Percentiles rank a stretch among this genome's conserved stretches.
Conservation (phyloP, 2,329 filamentous ascomycete species). For the Aspergillus ibericus region DNA sequence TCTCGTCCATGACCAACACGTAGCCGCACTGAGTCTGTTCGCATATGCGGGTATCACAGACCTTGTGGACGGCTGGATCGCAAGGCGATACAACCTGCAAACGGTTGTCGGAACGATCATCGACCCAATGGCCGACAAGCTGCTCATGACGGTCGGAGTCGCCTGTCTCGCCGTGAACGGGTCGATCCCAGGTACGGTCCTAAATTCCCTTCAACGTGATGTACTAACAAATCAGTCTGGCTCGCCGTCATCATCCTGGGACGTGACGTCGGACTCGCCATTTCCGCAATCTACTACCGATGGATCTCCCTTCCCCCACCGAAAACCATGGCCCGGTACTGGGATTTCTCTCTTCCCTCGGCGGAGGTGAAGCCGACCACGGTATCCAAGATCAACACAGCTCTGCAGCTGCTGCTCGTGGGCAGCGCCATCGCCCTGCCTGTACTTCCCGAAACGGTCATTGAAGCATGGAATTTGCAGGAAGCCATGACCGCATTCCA, state of each 20-base stretch:
- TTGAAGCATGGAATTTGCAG: conserved; percentile 54
- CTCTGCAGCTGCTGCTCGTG: conserved; percentile 83
- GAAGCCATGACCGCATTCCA: conserved; percentile 59
- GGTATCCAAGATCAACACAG: conserved; percentile 74
- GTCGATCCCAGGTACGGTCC: conserved; percentile 65
- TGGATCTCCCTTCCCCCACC: conserved; percentile 92
- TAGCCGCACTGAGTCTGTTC: conserved; percentile 80
- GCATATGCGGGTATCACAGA: conserved; percentile 90
- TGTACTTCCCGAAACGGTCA: conserved; percentile 62
- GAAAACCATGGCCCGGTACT: conserved; percentile 89
- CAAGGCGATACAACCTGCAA: conserved; percentile 79
- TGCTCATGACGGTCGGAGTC: conserved; percentile 89
- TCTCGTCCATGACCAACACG: conserved; percentile 78
- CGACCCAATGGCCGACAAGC: conserved; percentile 96
- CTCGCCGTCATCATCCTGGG: conserved; percentile 88
- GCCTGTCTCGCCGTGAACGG: conserved; percentile 82
- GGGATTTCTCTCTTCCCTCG: conserved; percentile 85
- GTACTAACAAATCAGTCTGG: conserved; percentile 61
- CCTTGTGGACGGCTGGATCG: conserved; percentile 90
- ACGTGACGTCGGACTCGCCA: conserved; percentile 76
- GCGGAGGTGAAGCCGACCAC: conserved; percentile 47
- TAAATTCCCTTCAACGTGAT: neutral
- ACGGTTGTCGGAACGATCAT: conserved; percentile 95
- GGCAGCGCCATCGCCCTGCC: conserved; percentile 81
- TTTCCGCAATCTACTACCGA: conserved; percentile 90